These are phyloP conservation scores for Cercospora sp. DNA, from an alignment of 2,329 filamentous ascomycete genomes.

Conservation along the genomic window DNA sequence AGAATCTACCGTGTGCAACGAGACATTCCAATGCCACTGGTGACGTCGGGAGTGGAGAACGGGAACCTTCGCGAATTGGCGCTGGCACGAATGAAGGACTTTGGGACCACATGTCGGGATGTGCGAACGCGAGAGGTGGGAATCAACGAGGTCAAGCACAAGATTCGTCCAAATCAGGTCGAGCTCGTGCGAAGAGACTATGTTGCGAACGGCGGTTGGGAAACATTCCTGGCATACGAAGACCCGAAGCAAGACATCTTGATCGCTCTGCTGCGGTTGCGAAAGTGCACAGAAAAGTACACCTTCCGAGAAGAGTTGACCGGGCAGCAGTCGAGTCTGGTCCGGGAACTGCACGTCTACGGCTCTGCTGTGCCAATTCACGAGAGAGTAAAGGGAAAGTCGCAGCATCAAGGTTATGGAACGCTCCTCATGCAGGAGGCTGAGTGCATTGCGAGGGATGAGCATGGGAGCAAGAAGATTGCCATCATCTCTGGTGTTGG, in stretches of 20 bases:
- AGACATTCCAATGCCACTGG: slow-evolving; percentile 99
- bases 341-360: slow-evolving; percentile 94
- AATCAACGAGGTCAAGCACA: slow-evolving; percentile 98
- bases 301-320: slow-evolving; percentile 87
- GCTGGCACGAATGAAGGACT: slow-evolving; percentile 97
- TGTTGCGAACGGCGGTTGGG: slow-evolving; percentile 93
- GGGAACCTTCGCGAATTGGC: slow-evolving; percentile 93
- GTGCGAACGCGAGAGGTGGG: slow-evolving; percentile 95
- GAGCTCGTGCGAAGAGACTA: slow-evolving; percentile 95
- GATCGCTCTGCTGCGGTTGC: slow-evolving; percentile 81
- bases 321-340: slow-evolving; percentile 84
- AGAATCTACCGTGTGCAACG: slow-evolving; percentile 97
- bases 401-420: slow-evolving; percentile 97
- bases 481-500: slow-evolving; percentile 98
- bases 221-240: slow-evolving; percentile 97
- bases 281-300: slow-evolving; percentile 88
- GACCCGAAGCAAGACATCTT: slow-evolving; percentile 98
- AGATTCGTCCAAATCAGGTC: slow-evolving; percentile 93
- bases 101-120: slow-evolving; percentile 94
- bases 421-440: slow-evolving; percentile 97
- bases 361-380: slow-evolving; percentile 97
- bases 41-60: slow-evolving; percentile 98
- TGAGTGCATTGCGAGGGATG: slow-evolving; percentile 88
- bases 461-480: slow-evolving; percentile 92
- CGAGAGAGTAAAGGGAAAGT: slow-evolving; percentile 90